Conservation (phyloP, 441 rosid genomes). For the Mallotus japonicus region DNA sequence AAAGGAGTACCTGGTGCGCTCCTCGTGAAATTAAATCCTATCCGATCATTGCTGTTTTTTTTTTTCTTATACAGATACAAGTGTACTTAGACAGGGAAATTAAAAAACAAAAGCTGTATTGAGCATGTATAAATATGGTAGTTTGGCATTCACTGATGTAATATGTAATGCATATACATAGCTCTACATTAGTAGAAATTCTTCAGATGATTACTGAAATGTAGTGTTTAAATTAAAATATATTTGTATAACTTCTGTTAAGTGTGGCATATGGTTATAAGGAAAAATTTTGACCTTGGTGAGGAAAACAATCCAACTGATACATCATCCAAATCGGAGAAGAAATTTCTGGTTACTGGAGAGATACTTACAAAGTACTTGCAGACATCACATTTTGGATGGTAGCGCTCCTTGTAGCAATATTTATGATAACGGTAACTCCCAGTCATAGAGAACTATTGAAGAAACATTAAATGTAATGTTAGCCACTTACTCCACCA, state of each 20-base stretch:
- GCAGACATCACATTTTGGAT: constrained; percentile 95
- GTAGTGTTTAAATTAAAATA: background rate
- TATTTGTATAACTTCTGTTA: background rate
- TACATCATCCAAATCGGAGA: constrained; percentile 7
- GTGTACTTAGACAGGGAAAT: background rate
- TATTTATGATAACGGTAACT: constrained; percentile 75
- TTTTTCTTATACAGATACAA: background rate
- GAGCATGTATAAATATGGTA: background rate
- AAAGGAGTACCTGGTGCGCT: background rate
- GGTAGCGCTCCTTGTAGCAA: constrained; percentile 85
- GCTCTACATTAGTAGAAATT: background rate
- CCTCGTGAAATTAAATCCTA: background rate
- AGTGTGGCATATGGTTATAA: background rate
- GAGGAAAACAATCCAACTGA: background rate
- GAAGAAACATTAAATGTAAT: constrained; percentile 23
- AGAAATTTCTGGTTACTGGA: constrained; percentile 1
- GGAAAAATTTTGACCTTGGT: background rate
- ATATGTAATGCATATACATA: background rate
- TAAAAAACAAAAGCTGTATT: background rate
- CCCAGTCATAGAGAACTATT: constrained; percentile 82
- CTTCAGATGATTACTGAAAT: background rate
- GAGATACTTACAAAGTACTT: constrained; percentile 67
- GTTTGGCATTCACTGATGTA: background rate
- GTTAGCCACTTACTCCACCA: constrained; percentile 26
- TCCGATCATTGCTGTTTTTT: background rate